Base-by-base conservation (phyloP, 2,329 filamentous ascomycete species). In the Colletotrichum cuscutae region DNA sequence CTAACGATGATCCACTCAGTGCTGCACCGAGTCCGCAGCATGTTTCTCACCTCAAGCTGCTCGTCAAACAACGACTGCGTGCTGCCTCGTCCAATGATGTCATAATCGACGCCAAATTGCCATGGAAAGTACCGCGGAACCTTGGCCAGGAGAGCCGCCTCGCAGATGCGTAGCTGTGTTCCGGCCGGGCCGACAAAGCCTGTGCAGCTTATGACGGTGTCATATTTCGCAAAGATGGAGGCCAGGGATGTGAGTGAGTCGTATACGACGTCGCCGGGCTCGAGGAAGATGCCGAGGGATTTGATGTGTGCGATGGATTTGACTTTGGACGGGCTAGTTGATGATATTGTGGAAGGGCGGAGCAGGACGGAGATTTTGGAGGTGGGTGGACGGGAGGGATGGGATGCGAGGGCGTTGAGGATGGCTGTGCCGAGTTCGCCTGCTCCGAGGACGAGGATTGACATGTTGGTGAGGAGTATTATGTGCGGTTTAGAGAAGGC, bases 31-130 rank as follows among this genome's bases (percentile, higher is more conserved):
- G 75, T 79, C 1, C 89, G 80, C 7, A 93, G 81, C 24, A 89
- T 66, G 24, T 81, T 80, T 13, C 91, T 80, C 30, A 93, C 91
- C 65, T 86, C 85, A 0, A 91, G 82, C 81, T 93, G 91, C 84
- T 93, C 92, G 71, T 91, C 91, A 76, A 94, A 94, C 15, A 94
- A 77, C 42, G 90, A 88, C 79, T 93, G 91, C 56, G 88, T 83
- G 30, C 87, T 89, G 0, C 88, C 87, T 0, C 82, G 79, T 0
- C 91, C 90, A 19, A 93, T 89, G 32, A 83, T 78, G 69, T 94
- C 91, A 80, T 94, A 94, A 78, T 94, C 90, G 28, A 93, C 89
- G 1, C 92, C 92, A 78, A 91, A 94, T 79, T 94, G 92, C 92
- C 92, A 94, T 0, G 92, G 92, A 22, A 94, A 86, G 77, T 87